phyloP scores from a whole-genome alignment of 2,329 filamentous ascomycete species.

The Colletotrichum eleusines region DNA sequence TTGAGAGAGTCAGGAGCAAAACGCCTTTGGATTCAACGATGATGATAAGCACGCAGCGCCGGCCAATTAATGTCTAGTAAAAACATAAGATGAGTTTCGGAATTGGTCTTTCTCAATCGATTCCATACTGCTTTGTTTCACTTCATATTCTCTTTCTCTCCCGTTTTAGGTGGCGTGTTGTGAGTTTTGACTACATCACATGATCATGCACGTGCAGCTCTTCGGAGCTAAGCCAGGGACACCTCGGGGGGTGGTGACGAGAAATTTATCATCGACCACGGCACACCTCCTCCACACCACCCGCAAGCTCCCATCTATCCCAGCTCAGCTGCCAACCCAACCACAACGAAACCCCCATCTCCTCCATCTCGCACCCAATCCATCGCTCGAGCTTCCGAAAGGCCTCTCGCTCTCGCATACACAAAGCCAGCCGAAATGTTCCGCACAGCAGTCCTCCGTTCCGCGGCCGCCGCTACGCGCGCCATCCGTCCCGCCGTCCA shows the following conservation, averaged over 20 bases:
- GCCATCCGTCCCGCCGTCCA: constrained; percentile 64
- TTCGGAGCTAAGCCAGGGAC: constrained; percentile 35
- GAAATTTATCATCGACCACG: constrained; percentile 44
- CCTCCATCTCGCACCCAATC: constrained; percentile 15
- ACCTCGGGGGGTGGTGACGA: constrained; percentile 39
- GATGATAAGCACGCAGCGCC: background rate
- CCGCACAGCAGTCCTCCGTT: constrained; percentile 86
- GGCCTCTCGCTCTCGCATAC: constrained; percentile 12
- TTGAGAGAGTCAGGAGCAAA: constrained; percentile 12
- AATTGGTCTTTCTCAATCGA: rapidly evolving
- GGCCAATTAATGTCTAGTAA: constrained; percentile 3
- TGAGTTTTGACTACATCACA: background rate
- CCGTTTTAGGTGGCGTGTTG: background rate
- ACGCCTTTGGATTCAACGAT: constrained; percentile 19
- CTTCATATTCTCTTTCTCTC: background rate
- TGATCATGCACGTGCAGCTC: constrained; percentile 34
- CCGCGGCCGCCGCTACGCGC: constrained; percentile 71
- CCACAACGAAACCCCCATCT: constrained; percentile 24
- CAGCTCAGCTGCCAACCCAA: constrained; percentile 22
- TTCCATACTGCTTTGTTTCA: no score
- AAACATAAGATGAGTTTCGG: rapidly evolving
- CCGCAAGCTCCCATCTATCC: constrained; percentile 30
- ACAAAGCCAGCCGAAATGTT: constrained; percentile 72
- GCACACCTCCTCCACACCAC: constrained; percentile 32
- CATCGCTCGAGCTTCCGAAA: constrained; percentile 20